Evolutionary conservation across 2,329 filamentous ascomycete genomes (phyloP).

Genomic region (Gnomoniopsis smithogilvyi): DNA sequence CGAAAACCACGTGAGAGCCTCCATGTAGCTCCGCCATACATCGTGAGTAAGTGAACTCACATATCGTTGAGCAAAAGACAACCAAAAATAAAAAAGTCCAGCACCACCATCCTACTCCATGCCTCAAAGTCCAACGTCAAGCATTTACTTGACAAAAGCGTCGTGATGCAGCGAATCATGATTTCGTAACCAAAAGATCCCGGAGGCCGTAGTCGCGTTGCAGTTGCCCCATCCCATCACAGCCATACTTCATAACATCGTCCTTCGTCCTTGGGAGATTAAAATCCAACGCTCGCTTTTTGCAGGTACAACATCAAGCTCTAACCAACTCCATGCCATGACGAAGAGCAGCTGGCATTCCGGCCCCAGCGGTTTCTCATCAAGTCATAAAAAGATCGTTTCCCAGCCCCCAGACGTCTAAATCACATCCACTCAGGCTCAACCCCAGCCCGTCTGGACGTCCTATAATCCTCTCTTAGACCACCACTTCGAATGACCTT

Average conservation of each 20-base stretch:
- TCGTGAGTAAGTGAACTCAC: not conserved
- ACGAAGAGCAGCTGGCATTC: not conserved
- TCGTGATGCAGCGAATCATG: not conserved
- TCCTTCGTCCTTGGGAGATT: not conserved
- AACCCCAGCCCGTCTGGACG: conserved; percentile 18
- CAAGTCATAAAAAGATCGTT: too few relatives aligned
- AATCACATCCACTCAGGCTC: not conserved
- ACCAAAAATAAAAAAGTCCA: not conserved
- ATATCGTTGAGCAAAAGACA: not conserved
- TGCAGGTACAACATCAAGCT: not conserved
- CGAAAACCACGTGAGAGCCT: not conserved
- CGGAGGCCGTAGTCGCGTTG: not conserved
- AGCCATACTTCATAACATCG: not conserved
- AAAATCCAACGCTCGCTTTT: not conserved
- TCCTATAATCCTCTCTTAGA: conserved; percentile 30
- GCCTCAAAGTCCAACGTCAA: not conserved
- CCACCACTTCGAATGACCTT: conserved; percentile 50
- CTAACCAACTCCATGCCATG: not conserved
- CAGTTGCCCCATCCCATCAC: not conserved
- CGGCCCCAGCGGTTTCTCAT: too few relatives aligned
- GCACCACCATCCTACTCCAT: too few relatives aligned
- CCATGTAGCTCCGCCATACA: not conserved
- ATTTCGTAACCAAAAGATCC: not conserved
- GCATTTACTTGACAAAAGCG: not conserved
- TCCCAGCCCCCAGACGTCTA: not conserved